Percentiles rank a stretch among this genome's conserved stretches.
Conservation (phyloP, 2,329 filamentous ascomycete genomes). For the Seiridium unicorne region DNA sequence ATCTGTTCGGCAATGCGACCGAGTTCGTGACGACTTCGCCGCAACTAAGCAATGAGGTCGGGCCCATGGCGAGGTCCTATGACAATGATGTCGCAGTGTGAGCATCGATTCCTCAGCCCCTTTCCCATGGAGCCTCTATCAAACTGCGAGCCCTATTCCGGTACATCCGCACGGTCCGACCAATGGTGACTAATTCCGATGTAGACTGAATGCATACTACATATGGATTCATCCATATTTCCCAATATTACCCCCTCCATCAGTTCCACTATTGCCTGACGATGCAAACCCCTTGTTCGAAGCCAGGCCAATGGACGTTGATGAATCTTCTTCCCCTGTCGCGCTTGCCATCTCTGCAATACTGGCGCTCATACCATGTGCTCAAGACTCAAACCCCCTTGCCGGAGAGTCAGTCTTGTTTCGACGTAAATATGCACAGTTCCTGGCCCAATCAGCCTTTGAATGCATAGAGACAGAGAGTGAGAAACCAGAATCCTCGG, state of each 20-base stretch:
- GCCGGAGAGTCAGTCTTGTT: conserved; percentile 38
- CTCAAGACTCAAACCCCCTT: conserved; percentile 34
- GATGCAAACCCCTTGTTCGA: conserved; percentile 32
- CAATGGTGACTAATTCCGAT: neutral
- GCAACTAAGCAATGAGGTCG: conserved; percentile 10
- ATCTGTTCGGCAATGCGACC: conserved; percentile 31
- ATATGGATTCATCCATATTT: conserved; percentile 50
- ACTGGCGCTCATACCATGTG: conserved; percentile 45
- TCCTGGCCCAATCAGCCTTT: conserved; percentile 44
- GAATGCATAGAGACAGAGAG: conserved; percentile 47
- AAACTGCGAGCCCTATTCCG: neutral
- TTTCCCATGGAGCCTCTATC: neutral
- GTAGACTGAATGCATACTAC: conserved; percentile 48
- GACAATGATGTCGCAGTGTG: conserved; percentile 37
- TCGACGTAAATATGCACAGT: conserved; percentile 46
- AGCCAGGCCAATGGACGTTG: conserved; percentile 31
- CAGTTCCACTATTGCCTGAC: conserved; percentile 26
- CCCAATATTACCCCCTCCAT: conserved; percentile 46
- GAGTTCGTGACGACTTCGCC: conserved; percentile 14
- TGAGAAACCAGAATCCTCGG: conserved; percentile 43
- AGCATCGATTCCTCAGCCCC: conserved; percentile 16
- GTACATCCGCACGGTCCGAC: neutral
- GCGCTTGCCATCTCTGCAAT: conserved; percentile 46
- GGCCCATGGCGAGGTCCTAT: conserved; percentile 40
- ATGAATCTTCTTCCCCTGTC: conserved; percentile 40